Evolutionary conservation across 441 rosid genomes (phyloP), one percentile per base, ranked within the genome.

Genomic region (Euphorbia schlechtendalii): DNA sequence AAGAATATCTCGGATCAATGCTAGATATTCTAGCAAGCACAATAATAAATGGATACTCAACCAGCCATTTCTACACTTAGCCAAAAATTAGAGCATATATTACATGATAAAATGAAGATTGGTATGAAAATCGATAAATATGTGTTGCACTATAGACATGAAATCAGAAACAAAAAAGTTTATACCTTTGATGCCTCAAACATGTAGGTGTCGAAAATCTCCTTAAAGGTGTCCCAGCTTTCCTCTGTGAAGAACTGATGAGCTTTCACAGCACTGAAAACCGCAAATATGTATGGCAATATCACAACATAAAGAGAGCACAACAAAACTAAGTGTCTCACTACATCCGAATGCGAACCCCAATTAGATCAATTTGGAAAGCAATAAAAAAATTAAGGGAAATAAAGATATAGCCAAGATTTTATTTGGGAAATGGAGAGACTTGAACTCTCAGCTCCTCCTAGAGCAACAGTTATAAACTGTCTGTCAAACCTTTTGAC

Each of bases 381-480:
- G 18, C 15, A 30, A 17, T 17, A 22, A 22, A 3, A 55, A 67
- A 34, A 7, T 48, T 22, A 21, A 21, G 21, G 20, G 45, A 46
- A 28, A n/a, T 20, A 14, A 57, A 46, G 8, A 25, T 5, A 72
- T 53, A 43, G 55, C 57, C 43, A 70, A 34, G 18, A 71, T 66
- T 18, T 69, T 59, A 69, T 71, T 79, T 78, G 96, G 96, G 98
- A 87, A 86, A 93, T 88, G 98, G 97, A 93, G 97, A 93, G 99
- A 88, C 80, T 93, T 81, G 99, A 93, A 93, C 99, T 93, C 97
- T 87, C 97, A 88, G 84, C 94, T 88, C 82, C 74, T 77, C 77
- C 80, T 70, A 76, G 85, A 88, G 85, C 89, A 79, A 90, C 95
- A 90, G 97, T 82, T 75, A 66, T 59, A 78, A 88, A 90, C 99